Evolutionary conservation across 768 basidiomycete species (phyloP).

Genomic region (Gloeostereum incarnatum): DNA sequence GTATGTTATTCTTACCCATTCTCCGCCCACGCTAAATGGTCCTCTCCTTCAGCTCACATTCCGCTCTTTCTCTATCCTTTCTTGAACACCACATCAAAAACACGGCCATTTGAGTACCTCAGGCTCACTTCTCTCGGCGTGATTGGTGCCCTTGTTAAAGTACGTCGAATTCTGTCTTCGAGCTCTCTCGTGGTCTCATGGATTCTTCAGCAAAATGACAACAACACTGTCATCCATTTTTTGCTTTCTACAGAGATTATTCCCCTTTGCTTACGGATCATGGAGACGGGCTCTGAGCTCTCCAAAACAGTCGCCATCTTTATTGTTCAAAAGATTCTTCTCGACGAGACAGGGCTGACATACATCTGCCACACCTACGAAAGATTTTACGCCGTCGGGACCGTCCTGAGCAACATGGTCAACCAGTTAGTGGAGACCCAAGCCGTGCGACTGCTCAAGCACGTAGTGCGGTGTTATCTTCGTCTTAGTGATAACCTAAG

Average conservation of each 20-base stretch:
- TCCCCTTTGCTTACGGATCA: constrained; percentile 96
- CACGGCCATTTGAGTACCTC: constrained; percentile 98
- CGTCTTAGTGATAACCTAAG: constrained; percentile 92
- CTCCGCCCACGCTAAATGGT: constrained; percentile 43
- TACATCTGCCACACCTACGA: constrained; percentile 99
- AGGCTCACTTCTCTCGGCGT: constrained; percentile 99
- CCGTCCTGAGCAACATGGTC: constrained; percentile 98
- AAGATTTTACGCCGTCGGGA: constrained; percentile 97
- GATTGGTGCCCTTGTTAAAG: constrained; percentile 98
- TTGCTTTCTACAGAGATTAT: constrained; percentile 98
- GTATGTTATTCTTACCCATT: constrained; percentile 28
- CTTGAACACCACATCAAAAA: constrained; percentile 97
- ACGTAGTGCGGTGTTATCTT: constrained; percentile 96
- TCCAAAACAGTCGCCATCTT: constrained; percentile 99
- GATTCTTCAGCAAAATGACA: constrained; percentile 85
- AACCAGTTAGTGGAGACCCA: constrained; percentile 96
- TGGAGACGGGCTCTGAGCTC: constrained; percentile 98
- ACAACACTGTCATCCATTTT: constrained; percentile 98
- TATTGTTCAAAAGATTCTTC: constrained; percentile 96
- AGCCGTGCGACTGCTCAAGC: constrained; percentile 91
- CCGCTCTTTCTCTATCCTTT: constrained; percentile 98
- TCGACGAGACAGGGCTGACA: constrained; percentile 95
- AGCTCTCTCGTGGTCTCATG: neutral
- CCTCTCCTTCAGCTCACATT: constrained; percentile 79
- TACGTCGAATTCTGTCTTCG: constrained; percentile 18